A percentile compares a stretch with the other conserved stretches of the same genome.
phyloP scores from a whole-genome alignment of 305 asterid genomes.

The Fraxinus dipetala region DNA sequence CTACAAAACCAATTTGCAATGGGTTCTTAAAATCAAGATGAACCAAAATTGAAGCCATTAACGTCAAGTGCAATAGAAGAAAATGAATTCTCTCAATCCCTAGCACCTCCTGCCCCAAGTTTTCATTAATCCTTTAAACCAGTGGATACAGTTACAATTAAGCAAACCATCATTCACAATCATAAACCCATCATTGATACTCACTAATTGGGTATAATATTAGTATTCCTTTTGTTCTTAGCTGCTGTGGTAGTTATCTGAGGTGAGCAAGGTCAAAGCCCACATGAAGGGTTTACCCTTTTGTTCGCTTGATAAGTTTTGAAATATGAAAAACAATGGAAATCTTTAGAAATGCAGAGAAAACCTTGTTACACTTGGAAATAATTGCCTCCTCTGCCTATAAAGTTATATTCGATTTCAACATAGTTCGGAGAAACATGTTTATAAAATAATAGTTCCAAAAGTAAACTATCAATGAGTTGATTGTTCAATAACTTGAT shows the following conservation, averaged over 20 bases:
- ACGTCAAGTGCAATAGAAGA: not conserved
- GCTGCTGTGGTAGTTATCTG: not conserved
- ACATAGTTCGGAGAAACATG: not conserved
- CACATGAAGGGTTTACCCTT: not conserved
- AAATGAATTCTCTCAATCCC: not conserved
- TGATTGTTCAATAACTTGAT: not conserved
- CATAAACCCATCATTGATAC: not conserved
- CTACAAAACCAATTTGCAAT: not conserved
- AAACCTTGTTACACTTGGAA: conserved; percentile 1
- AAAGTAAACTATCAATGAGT: not conserved
- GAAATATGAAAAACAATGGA: not conserved
- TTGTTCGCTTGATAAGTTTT: not conserved
- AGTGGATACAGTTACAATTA: not conserved
- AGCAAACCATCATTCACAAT: not conserved
- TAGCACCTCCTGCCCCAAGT: not conserved
- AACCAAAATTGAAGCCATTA: not conserved
- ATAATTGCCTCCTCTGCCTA: not conserved
- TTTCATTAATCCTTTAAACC: not conserved
- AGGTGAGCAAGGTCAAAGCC: not conserved
- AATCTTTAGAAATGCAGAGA: not conserved
- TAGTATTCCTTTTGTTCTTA: not conserved
- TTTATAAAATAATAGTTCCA: not conserved
- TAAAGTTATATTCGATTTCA: not conserved
- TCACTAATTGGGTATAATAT: not conserved
- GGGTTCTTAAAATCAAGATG: not conserved